Conservation (phyloP, 2,329 filamentous ascomycete species). For the Fonsecaea multimorphosa region DNA sequence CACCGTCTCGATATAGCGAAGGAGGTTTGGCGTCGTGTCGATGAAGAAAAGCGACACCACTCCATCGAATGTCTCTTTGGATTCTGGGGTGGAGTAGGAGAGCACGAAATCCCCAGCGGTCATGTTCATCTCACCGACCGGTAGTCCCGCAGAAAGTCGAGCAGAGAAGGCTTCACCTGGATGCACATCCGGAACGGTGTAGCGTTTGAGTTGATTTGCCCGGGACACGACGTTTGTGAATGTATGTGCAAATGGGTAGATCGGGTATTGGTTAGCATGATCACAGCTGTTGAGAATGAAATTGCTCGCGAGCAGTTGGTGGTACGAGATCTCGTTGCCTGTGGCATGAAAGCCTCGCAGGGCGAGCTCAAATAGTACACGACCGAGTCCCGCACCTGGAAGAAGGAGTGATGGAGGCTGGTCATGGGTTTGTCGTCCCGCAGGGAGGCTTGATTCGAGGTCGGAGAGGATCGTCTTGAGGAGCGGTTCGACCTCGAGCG, state of each 20-base stretch:
- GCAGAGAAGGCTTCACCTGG: conserved; percentile 63
- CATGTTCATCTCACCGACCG: conserved; percentile 82
- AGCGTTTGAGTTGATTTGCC: conserved; percentile 73
- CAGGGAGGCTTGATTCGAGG: conserved; percentile 59
- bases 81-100: conserved; percentile 70
- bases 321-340: conserved; percentile 96
- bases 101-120: conserved; percentile 89
- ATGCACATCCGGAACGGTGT: conserved; percentile 81
- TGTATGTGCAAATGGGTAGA: conserved; percentile 84
- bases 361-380: conserved; percentile 87
- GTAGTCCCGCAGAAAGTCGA: conserved; percentile 35
- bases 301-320: conserved; percentile 86
- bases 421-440: conserved; percentile 35
- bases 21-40: conserved; percentile 91
- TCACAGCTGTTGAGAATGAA: conserved; percentile 62
- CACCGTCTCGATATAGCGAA: conserved; percentile 87
- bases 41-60: conserved; percentile 95
- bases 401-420: conserved; percentile 72
- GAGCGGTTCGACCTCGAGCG: conserved; percentile 73
- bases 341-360: conserved; percentile 74
- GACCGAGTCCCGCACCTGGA: conserved; percentile 85
- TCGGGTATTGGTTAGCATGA: conserved; percentile 66
- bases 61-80: conserved; percentile 72
- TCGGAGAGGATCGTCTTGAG: conserved; percentile 75
- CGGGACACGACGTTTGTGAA: conserved; percentile 85